Conservation (phyloP, 495 filamentous ascomycete species). For the Elasticomyces elasticus region DNA sequence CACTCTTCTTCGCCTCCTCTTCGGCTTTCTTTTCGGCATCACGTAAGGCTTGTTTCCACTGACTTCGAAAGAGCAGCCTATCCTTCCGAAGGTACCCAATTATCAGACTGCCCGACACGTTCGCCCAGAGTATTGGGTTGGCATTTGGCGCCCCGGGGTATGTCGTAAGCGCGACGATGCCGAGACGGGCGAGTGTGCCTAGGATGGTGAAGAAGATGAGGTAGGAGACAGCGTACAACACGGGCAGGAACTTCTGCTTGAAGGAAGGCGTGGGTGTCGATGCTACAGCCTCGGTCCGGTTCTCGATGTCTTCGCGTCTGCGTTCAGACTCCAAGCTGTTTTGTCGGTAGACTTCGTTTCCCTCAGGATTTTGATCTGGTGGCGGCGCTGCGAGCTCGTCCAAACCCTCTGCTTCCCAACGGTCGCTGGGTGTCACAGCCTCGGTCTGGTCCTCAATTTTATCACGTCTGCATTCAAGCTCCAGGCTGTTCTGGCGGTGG, state of each 20-base stretch:
- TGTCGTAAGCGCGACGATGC: conserved; percentile 65
- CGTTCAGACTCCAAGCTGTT: neutral
- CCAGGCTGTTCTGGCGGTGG: neutral
- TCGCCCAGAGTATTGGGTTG: conserved; percentile 74
- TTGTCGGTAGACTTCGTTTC: neutral
- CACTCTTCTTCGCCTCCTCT: conserved; percentile 26
- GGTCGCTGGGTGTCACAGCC: too few relatives aligned
- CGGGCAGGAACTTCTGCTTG: neutral
- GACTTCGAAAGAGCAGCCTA: conserved; percentile 58
- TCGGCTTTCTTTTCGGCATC: conserved; percentile 8
- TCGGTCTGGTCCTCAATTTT: too few relatives aligned
- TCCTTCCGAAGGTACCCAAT: conserved; percentile 86
- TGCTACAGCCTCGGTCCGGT: too few relatives aligned
- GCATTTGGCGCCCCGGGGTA: conserved; percentile 67
- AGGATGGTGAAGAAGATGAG: conserved; percentile 76
- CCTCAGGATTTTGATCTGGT: neutral
- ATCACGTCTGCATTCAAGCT: neutral
- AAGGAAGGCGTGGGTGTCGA: neutral
- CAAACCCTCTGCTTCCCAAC: too few relatives aligned
- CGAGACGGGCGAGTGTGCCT: conserved; percentile 74
- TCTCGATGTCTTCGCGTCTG: too few relatives aligned
- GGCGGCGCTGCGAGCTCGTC: neutral
- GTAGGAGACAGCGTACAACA: conserved; percentile 43
- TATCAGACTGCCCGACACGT: conserved; percentile 65
- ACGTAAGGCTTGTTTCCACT: conserved; percentile 41